A percentile compares a stretch with the other conserved stretches of the same genome.
Conservation (phyloP, 257 asterid species). For the Solanum chilense region DNA sequence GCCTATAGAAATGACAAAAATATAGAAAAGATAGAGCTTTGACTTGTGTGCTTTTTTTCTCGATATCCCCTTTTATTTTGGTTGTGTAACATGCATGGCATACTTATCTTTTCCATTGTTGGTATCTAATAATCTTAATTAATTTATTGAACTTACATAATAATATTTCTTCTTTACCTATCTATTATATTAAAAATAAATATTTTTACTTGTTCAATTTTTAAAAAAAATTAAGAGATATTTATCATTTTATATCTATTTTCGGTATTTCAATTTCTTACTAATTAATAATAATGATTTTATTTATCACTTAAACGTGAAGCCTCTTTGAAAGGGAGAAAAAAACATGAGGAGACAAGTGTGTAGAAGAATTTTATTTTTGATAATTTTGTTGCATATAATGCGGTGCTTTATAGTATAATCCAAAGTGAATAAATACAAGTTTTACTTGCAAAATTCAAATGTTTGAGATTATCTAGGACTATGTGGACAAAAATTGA, state of each 20-base stretch:
- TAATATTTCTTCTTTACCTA: not conserved
- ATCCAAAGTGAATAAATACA: not conserved
- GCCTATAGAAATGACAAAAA: slow-evolving; percentile 7
- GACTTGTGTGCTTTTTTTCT: slow-evolving; percentile 11
- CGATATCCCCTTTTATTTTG: slow-evolving; percentile 5
- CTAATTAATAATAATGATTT: no score
- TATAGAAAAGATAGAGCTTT: slow-evolving; percentile 3
- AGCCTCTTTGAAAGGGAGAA: slow-evolving; percentile 55
- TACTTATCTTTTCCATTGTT: not conserved
- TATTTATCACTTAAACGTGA: not conserved
- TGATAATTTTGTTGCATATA: slow-evolving; percentile 31
- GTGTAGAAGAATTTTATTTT: not conserved
- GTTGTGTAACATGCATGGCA: slow-evolving; percentile 4
- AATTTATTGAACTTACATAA: not conserved
- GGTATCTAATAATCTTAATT: not conserved
- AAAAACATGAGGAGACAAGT: slow-evolving; percentile 36
- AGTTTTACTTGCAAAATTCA: slow-evolving; percentile 13
- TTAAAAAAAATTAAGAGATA: no score
- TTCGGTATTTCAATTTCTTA: not conserved
- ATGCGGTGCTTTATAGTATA: slow-evolving; percentile 41
- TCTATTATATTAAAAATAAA: not conserved
- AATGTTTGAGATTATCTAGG: slow-evolving; percentile 53
- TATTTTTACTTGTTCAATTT: no score
- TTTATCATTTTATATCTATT: no score
- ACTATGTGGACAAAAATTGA: slow-evolving; percentile 37